Evolutionary conservation across 2,329 filamentous ascomycete species (phyloP).

Genomic region (Fusarium praegraminearum): DNA sequence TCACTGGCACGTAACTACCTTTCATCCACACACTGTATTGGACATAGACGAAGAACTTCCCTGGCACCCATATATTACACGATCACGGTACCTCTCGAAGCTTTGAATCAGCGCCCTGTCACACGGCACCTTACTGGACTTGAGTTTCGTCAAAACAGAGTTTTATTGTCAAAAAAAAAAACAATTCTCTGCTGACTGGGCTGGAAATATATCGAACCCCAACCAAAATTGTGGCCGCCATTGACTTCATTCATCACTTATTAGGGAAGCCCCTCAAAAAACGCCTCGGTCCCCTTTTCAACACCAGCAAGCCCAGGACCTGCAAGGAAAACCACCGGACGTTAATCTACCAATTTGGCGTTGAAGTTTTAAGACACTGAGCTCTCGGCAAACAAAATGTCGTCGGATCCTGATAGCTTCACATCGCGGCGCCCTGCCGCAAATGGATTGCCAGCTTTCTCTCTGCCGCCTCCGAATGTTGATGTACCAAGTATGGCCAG

Average conservation of each 20-base stretch:
- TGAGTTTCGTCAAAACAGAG: neutral
- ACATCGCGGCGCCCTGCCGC: conserved; percentile 52
- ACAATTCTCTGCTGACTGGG: neutral
- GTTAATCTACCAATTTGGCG: neutral
- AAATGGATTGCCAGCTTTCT: conserved; percentile 51
- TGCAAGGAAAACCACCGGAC: neutral
- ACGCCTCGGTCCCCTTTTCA: neutral
- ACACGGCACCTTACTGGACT: neutral
- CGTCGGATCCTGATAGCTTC: conserved; percentile 52
- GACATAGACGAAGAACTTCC: conserved; percentile 27
- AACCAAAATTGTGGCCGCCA: neutral
- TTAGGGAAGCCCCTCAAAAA: neutral
- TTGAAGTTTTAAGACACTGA: neutral
- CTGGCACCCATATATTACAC: neutral
- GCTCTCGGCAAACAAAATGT: neutral
- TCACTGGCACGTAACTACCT: neutral
- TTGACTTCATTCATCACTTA: neutral
- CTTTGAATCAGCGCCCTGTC: neutral
- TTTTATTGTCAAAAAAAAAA: no score
- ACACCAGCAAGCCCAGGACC: neutral
- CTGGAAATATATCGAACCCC: neutral
- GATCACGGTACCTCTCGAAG: neutral
- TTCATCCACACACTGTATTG: neutral
- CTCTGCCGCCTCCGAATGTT: conserved; percentile 53
- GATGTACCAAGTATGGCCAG: conserved; percentile 54